Base-by-base conservation (phyloP, 345 rosid species). In the Microcos paniculata region DNA sequence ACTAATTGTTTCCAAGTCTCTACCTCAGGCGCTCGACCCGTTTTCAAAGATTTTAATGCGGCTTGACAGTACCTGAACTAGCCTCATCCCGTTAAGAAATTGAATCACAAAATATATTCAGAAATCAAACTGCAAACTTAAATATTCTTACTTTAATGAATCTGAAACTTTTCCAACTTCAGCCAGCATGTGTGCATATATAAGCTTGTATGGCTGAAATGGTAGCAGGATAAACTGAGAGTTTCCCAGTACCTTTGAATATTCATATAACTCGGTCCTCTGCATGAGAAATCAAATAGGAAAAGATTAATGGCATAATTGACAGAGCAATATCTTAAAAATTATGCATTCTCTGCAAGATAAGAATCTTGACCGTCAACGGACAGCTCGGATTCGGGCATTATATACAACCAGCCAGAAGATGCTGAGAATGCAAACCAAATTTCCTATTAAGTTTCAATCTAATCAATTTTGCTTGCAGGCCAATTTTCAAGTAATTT, bases 241-340 rank as follows among this genome's bases (percentile, higher is more conserved):
- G 86, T 96, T 96, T 68, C 99, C 99, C 52, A 91, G 90, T 80
- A 91, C 88, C 89, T 90, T 96, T 4, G 99, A 89, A 78, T 96
- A 96, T 84, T 96, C 99, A 78, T 91, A 94, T 33, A 96, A 82
- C 85, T 96, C 99, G 1, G 99, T 96, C 85, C 99, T 92, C 99
- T 96, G 96, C 77, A 12, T 82, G 61, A 67, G 64, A 72, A 23
- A 23, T 4, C 13, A 21, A 35, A 53, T 8, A 24, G 3, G 21
- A 35, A 15, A 71, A 23, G 48, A 33, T 72, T 24, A 72, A 71
- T 38, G n/a, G 48, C 31, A 57, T 64, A n/a, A 38, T 21, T 38
- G 49, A 43, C 16, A 64, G 26, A 0, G 12, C 1, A 11, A 56
- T 56, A 23, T 10, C 28, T 56, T 56, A 56, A 56, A 8, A n/a